Evolutionary conservation across 208 protist genomes (phyloP).

Genomic region (Wallacemonas collosoma): DNA sequence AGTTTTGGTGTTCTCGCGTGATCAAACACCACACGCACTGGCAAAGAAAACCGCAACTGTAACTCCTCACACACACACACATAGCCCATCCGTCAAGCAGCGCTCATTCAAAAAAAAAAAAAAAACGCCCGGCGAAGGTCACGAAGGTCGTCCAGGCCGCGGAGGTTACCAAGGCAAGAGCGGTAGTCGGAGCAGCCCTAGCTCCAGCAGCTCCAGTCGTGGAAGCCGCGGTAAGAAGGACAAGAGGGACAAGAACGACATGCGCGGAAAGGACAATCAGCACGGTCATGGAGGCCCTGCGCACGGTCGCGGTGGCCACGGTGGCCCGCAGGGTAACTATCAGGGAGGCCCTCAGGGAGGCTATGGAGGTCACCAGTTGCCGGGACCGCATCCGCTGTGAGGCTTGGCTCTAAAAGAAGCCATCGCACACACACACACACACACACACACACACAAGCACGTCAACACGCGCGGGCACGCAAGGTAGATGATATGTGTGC

Average conservation of each 20-base stretch:
- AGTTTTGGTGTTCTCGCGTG: background rate
- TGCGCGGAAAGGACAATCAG: background rate
- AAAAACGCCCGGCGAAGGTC: background rate
- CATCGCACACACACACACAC: too few relatives aligned
- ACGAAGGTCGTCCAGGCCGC: background rate
- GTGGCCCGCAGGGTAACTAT: background rate
- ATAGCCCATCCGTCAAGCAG: background rate
- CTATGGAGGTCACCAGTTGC: background rate
- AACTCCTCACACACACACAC: slow-evolving; percentile 3
- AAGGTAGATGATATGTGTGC: too few relatives aligned
- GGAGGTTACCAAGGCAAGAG: background rate
- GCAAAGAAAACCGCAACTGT: background rate
- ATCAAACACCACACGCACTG: too few relatives aligned
- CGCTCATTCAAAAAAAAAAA: background rate
- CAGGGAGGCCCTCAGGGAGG: slow-evolving; percentile 4
- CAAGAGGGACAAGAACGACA: background rate
- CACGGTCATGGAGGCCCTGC: background rate
- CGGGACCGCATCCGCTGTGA: too few relatives aligned
- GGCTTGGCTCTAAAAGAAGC: too few relatives aligned
- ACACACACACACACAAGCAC: too few relatives aligned
- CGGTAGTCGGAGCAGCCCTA: background rate
- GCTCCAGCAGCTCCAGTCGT: background rate
- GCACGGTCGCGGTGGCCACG: background rate
- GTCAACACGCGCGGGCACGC: too few relatives aligned
- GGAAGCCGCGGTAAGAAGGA: slow-evolving; percentile 5